phyloP scores from a whole-genome alignment of 371 early-diverging fungal genomes.

The Batrachochytrium dendrobatidis region DNA sequence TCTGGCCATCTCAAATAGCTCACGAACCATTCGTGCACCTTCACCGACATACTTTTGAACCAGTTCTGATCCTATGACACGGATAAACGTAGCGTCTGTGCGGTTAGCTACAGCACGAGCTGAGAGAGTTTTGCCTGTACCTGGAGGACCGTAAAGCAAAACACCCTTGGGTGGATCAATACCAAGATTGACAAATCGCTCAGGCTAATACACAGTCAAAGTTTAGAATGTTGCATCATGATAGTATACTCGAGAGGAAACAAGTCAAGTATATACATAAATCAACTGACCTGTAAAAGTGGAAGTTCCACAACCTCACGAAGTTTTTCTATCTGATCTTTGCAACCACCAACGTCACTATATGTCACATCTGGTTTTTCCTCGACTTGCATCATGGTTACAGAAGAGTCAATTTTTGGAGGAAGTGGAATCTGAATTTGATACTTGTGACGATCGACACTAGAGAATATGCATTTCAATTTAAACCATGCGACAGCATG shows the following conservation, averaged over 20 bases:
- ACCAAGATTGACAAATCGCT: conserved; percentile 87
- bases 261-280: neutral
- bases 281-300: conserved; percentile 65
- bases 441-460: conserved; percentile 98
- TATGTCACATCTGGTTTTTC: conserved; percentile 99
- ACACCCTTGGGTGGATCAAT: conserved; percentile 99
- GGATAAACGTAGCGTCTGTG: conserved; percentile 99
- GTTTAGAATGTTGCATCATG: neutral
- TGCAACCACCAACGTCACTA: conserved; percentile 98
- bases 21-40: conserved; percentile 99
- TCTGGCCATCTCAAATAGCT: conserved; percentile 99
- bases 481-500: neutral
- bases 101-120: conserved; percentile 99
- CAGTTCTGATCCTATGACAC: conserved; percentile 99
- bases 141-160: conserved; percentile 98
- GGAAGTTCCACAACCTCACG: conserved; percentile 99
- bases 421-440: conserved; percentile 99
- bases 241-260: neutral
- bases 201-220: conserved; percentile 51
- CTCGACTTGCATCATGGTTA: conserved; percentile 99
- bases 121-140: conserved; percentile 99
- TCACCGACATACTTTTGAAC: conserved; percentile 99
- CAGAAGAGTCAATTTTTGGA: conserved; percentile 98
- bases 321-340: conserved; percentile 99
- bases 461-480: conserved; percentile 19